Percentiles rank a stretch among this genome's conserved stretches.
phyloP scores from a whole-genome alignment of 345 rosid species.

The Arabis alpina region DNA sequence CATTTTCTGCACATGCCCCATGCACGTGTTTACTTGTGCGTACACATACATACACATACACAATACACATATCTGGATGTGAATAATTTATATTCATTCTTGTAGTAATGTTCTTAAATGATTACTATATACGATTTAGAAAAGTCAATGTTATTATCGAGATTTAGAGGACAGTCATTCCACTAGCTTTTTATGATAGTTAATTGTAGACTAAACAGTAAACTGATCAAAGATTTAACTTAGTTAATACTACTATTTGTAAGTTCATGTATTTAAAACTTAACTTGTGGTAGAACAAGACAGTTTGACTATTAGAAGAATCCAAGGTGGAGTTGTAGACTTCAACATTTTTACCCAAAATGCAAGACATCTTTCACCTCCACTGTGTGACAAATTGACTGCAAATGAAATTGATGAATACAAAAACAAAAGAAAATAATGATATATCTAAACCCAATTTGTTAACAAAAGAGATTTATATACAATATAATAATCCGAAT shows the following conservation, averaged over 20 bases:
- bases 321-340: constrained; percentile 29
- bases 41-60: constrained; percentile 3
- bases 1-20: constrained; percentile 31
- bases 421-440: neutral
- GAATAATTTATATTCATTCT: constrained; percentile 3
- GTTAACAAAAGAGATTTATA: too few species aligned
- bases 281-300: constrained; percentile 8
- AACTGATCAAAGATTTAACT: constrained; percentile 6
- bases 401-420: neutral
- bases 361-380: neutral
- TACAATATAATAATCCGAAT: neutral
- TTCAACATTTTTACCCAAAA: too few species aligned
- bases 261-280: constrained; percentile 6
- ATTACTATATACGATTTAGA: neutral
- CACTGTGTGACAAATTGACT: neutral
- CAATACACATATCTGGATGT: constrained; percentile 18
- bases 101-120: constrained; percentile 11
- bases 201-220: neutral
- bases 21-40: constrained; percentile 28
- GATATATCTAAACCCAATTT: neutral
- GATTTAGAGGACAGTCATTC: constrained; percentile 42
- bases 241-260: neutral
- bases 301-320: constrained; percentile 27
- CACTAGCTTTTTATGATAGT: constrained; percentile 25
- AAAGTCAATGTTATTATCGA: constrained; percentile 33